phyloP scores from a whole-genome alignment of 345 rosid genomes.

The Populus simonii region DNA sequence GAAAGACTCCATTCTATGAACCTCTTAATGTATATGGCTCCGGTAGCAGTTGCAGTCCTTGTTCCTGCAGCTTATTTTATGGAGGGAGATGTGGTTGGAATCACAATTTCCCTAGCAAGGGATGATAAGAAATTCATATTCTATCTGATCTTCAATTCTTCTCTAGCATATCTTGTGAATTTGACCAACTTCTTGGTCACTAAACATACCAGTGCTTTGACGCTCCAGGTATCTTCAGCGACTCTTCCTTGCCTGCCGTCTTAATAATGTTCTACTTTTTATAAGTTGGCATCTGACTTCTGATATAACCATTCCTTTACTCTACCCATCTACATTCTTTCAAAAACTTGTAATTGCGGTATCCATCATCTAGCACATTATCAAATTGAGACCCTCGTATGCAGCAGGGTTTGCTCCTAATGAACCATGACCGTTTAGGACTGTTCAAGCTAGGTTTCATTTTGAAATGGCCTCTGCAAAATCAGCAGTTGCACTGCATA shows the following conservation, averaged over 20 bases:
- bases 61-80: constrained; percentile 31
- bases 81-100: constrained; percentile 42
- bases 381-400: neutral
- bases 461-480: neutral
- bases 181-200: constrained; percentile 46
- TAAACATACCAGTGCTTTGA: constrained; percentile 50
- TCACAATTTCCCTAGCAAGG: constrained; percentile 40
- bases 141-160: constrained; percentile 40
- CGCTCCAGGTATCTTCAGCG: constrained; percentile 39
- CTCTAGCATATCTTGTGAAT: constrained; percentile 45
- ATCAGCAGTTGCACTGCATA: neutral
- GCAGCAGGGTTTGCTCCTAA: neutral
- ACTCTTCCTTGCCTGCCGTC: neutral
- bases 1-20: constrained; percentile 52
- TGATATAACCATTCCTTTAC: too few relatives aligned
- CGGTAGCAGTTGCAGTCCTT: constrained; percentile 41
- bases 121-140: constrained; percentile 36
- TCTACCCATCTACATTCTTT: too few relatives aligned
- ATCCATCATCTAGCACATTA: neutral
- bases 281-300: too few relatives aligned
- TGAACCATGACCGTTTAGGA: neutral
- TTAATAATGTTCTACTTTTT: too few relatives aligned
- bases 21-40: constrained; percentile 54
- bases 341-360: neutral
- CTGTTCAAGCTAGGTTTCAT: neutral